phyloP scores from a whole-genome alignment of 2,329 filamentous ascomycete species.

The Lithohypha guttulata region DNA sequence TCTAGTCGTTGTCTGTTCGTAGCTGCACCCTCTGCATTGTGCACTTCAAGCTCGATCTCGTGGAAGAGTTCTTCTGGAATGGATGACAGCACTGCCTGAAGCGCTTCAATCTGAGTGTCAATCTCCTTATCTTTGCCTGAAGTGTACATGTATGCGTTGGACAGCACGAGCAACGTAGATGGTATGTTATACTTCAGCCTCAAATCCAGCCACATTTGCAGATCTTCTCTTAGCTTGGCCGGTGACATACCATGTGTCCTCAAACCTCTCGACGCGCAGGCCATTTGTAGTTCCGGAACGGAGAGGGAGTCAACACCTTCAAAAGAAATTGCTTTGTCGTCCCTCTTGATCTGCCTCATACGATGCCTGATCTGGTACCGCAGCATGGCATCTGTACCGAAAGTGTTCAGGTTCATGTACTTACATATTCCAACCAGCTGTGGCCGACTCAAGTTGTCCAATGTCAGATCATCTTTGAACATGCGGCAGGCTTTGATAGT shows the following conservation, averaged over 20 bases:
- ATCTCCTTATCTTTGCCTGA: conserved; percentile 76
- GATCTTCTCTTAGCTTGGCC: conserved; percentile 73
- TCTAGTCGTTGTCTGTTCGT: conserved; percentile 99
- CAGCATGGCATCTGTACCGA: conserved; percentile 95
- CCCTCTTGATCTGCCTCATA: conserved; percentile 98
- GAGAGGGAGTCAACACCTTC: conserved; percentile 89
- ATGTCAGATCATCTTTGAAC: conserved; percentile 92
- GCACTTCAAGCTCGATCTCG: conserved; percentile 96
- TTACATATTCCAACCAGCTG: conserved; percentile 96
- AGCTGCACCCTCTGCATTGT: conserved; percentile 89
- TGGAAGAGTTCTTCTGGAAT: conserved; percentile 98
- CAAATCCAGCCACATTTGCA: conserved; percentile 88
- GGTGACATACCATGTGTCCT: conserved; percentile 88
- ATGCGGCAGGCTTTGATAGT: conserved; percentile 99
- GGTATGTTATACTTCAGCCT: conserved; percentile 91
- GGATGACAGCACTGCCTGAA: conserved; percentile 81
- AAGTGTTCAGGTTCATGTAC: conserved; percentile 95
- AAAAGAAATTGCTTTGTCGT: conserved; percentile 86
- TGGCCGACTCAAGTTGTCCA: conserved; percentile 91
- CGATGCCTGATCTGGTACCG: conserved; percentile 93
- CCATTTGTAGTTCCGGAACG: conserved; percentile 85
- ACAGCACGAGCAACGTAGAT: conserved; percentile 85
- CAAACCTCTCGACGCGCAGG: conserved; percentile 82
- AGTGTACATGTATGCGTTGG: conserved; percentile 95
- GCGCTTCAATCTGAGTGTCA: conserved; percentile 79